phyloP scores from a whole-genome alignment of 176 grass and related monocot species.

The Triticum timopheevii region DNA sequence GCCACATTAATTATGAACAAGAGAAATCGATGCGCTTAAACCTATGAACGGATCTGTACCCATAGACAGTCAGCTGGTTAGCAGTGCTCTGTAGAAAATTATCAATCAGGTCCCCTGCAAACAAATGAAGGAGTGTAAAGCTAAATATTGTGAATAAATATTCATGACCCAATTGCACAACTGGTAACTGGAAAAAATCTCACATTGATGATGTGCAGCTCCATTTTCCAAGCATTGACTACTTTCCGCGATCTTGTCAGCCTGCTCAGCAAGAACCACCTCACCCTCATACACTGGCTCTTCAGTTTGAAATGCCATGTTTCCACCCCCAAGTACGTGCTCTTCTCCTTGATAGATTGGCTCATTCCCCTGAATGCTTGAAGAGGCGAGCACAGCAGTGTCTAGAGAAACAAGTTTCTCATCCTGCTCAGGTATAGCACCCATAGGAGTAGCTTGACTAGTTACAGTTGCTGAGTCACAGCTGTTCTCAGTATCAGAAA shows the following conservation, averaged over 20 bases:
- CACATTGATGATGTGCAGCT: slow-evolving; percentile 67
- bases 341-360: slow-evolving; percentile 99
- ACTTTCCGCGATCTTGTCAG: slow-evolving; percentile 46
- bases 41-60: slow-evolving; percentile 43
- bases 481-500: slow-evolving; percentile 25
- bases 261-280: slow-evolving; percentile 70
- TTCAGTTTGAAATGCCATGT: slow-evolving; percentile 46
- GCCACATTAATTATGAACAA: slow-evolving; percentile 11
- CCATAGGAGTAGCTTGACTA: slow-evolving; percentile 35
- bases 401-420: slow-evolving; percentile 45
- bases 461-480: slow-evolving; percentile 17
- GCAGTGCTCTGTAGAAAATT: slow-evolving; percentile 81
- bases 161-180: neutral
- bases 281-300: slow-evolving; percentile 93
- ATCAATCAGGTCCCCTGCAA: slow-evolving; percentile 88
- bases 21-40: neutral
- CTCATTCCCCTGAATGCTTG: slow-evolving; percentile 54
- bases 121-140: slow-evolving; percentile 34
- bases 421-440: slow-evolving; percentile 36
- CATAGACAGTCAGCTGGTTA: slow-evolving; percentile 94
- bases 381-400: slow-evolving; percentile 33
- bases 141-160: slow-evolving; percentile 14
- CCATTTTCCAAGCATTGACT: slow-evolving; percentile 29
- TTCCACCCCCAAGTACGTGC: slow-evolving; percentile 50
- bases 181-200: slow-evolving; percentile 28